Evolutionary conservation across 306 rosid species (phyloP), one percentile per base, ranked within the genome.

Genomic region (Castanopsis chinensis): DNA sequence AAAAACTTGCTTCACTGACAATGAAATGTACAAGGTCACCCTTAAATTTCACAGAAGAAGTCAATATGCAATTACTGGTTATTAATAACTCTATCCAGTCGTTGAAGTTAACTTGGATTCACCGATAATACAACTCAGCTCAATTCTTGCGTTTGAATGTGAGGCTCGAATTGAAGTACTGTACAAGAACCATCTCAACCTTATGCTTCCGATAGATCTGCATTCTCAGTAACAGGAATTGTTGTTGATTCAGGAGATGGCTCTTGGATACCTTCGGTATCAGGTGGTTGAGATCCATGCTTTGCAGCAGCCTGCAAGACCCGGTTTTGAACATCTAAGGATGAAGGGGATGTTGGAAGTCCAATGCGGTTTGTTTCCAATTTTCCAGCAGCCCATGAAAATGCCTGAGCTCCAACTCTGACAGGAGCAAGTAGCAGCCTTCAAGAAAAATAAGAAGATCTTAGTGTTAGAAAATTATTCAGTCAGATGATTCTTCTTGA

Each of bases 241-340:
- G 88, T 80, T 37, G 88, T 74, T 58, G 86, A 25, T 19, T 88
- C 92, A 2, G 93, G 59, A 71, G 82, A 83, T 70, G 81, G 68
- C 75, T 94, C 91, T 76, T 88, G 92, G 87, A 75, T 55, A 23
- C 85, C 84, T 82, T 88, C 93, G 14, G 80, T 76, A 54, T 89
- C 97, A 9, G 96, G 87, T 23, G 98, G 99, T 76, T 95, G 92
- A 76, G 98, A 92, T 89, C 93, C 94, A 79, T 95, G 99, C 83
- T 90, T 95, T 1, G 99, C 99, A 10, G 99, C 99, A 14, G 98
- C 98, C 85, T 95, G 99, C 82, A 92, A 82, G 15, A 95, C 99
- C 78, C 99, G 86, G 83, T 82, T 95, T 78, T 91, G 97, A 76
- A 92, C 99, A 87, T 89, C 98, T 28, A 82, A 71, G n/a, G 99